Conservation (phyloP, 768 basidiomycete genomes). For the Tephrocybe sp. region DNA sequence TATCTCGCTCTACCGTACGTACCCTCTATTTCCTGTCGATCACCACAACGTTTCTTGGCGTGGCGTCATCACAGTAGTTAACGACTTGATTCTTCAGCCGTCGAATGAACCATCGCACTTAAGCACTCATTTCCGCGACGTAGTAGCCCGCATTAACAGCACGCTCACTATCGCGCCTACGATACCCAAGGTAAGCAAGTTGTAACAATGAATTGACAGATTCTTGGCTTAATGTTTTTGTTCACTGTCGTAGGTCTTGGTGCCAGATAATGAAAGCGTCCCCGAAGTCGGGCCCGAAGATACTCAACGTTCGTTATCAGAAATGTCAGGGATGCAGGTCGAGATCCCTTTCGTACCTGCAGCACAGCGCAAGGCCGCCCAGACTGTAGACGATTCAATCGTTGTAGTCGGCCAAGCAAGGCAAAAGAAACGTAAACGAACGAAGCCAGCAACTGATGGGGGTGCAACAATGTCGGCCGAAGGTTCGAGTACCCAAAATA, state of each 20-base stretch:
- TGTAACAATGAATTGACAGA: background rate
- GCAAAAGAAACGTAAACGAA: constrained; percentile 66
- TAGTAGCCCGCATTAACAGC: constrained; percentile 68
- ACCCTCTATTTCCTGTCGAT: background rate
- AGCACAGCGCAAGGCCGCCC: constrained; percentile 45
- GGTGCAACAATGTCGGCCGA: constrained; percentile 16
- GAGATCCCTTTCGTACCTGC: constrained; percentile 83
- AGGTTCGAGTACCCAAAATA: constrained; percentile 18
- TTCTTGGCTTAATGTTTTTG: background rate
- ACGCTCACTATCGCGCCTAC: constrained; percentile 61
- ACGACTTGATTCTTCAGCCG: background rate
- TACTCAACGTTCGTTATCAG: constrained; percentile 19
- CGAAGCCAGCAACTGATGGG: constrained; percentile 25
- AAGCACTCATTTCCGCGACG: constrained; percentile 43
- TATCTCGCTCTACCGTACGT: constrained; percentile 14
- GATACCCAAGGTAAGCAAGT: constrained; percentile 39
- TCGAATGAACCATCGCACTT: constrained; percentile 9
- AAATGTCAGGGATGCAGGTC: constrained; percentile 45
- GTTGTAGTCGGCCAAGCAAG: constrained; percentile 69
- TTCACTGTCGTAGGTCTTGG: background rate
- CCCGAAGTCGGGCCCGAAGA: constrained; percentile 12
- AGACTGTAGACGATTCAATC: constrained; percentile 57
- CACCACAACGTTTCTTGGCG: background rate
- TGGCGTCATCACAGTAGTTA: background rate
- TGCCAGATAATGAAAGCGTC: constrained; percentile 6